These are phyloP conservation scores for Parathielavia appendiculata DNA, from an alignment of 495 filamentous ascomycete genomes.

Conservation along the genomic window DNA sequence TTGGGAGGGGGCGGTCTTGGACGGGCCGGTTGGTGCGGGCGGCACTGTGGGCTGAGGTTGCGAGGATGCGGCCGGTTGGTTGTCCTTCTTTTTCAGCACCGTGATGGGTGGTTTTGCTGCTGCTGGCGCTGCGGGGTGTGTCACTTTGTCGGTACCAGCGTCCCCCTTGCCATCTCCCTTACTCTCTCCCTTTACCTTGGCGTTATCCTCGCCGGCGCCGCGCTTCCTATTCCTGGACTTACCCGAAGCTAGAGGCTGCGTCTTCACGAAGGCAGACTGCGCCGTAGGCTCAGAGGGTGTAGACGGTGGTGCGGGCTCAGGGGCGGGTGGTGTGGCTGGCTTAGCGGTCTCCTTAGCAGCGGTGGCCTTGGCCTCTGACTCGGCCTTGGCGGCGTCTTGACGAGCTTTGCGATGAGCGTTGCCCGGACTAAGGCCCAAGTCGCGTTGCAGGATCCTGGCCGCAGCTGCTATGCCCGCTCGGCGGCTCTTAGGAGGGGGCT, in stretches of 20 bases:
- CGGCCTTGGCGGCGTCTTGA: constrained; percentile 48
- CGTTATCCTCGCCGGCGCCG: constrained; percentile 24
- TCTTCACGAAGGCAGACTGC: constrained; percentile 16
- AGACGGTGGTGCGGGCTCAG: constrained; percentile 27
- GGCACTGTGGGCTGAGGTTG: constrained; percentile 24
- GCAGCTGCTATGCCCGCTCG: constrained; percentile 70
- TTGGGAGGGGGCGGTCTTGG: constrained; percentile 11
- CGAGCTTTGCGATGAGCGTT: constrained; percentile 51
- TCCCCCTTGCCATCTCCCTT: constrained; percentile 3
- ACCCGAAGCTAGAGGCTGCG: constrained; percentile 27
- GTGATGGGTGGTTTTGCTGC: constrained; percentile 34
- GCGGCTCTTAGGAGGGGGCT: constrained; percentile 40
- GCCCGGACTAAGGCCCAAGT: constrained; percentile 73
- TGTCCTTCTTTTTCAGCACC: constrained; percentile 38
- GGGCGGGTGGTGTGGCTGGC: constrained; percentile 24
- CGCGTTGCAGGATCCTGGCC: constrained; percentile 81
- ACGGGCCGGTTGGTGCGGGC: constrained; percentile 28
- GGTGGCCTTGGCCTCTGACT: constrained; percentile 40
- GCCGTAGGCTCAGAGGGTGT: constrained; percentile 21
- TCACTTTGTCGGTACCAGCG: constrained; percentile 6
- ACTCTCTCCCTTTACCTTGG: constrained; percentile 20
- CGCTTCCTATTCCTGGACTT: constrained; percentile 27
- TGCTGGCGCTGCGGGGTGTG: constrained; percentile 15
- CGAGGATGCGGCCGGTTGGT: constrained; percentile 20
- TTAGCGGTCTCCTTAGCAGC: constrained; percentile 34